phyloP scores from a whole-genome alignment of 1,284 basidiomycete species.

The Rhodotorula sp. region DNA sequence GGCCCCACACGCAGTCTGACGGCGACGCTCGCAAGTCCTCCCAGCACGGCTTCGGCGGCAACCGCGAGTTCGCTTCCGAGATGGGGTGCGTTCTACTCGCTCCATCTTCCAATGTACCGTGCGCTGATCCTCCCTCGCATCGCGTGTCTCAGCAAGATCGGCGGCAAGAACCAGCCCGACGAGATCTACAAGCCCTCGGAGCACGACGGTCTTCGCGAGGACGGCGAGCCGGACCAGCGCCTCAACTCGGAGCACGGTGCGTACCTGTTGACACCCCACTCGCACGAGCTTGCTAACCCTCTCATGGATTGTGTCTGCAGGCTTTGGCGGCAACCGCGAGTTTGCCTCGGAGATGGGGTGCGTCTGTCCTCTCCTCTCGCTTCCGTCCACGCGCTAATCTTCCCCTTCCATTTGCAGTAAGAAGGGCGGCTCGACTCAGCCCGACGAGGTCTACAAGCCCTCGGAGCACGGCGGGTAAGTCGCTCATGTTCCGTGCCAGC shows the following conservation, averaged over 20 bases:
- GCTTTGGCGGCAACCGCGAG: constrained; percentile 17
- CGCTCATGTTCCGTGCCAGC: no score
- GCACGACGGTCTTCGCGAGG: constrained; percentile 39
- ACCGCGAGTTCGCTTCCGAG: constrained; percentile 11
- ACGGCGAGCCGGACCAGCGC: constrained; percentile 19
- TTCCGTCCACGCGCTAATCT: neutral
- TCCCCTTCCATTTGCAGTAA: constrained; percentile 6
- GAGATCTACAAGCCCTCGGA: constrained; percentile 37
- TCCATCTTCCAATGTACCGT: neutral
- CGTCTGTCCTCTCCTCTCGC: no score
- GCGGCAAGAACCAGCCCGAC: constrained; percentile 11
- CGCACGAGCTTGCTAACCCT: no score
- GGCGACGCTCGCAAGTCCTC: constrained; percentile 3
- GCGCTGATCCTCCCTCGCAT: neutral
- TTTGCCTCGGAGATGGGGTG: constrained; percentile 16
- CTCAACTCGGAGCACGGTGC: constrained; percentile 17
- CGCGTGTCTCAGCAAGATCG: neutral
- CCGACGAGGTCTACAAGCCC: constrained; percentile 31
- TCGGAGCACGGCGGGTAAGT: constrained; percentile 43
- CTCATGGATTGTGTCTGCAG: no score
- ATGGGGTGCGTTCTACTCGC: neutral
- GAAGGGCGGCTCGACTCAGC: constrained; percentile 27
- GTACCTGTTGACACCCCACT: no score
- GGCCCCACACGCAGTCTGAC: neutral
- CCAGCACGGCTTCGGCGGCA: constrained; percentile 1